Evolutionary conservation across 2,329 filamentous ascomycete genomes (phyloP).

Genomic region (Hymenoscyphus infarciens): DNA sequence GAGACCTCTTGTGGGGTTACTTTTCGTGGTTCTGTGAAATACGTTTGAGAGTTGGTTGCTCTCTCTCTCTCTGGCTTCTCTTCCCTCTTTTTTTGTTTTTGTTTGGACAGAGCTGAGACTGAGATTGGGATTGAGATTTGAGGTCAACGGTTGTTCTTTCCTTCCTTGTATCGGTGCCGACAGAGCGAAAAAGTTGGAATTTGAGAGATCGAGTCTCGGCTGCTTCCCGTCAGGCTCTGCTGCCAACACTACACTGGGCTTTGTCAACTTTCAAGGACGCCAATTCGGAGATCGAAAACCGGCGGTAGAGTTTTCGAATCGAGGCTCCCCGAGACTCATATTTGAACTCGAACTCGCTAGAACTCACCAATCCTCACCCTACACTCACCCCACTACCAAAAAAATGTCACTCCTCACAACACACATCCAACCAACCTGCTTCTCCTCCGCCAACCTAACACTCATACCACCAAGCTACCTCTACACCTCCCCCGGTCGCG

Average conservation of each 20-base stretch:
- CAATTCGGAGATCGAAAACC: too few species aligned
- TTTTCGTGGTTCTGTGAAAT: too few species aligned
- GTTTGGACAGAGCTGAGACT: background rate
- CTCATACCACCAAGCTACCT: constrained; percentile 1
- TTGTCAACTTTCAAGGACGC: too few species aligned
- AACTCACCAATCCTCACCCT: background rate
- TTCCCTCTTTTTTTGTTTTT: background rate
- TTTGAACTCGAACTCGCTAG: too few species aligned
- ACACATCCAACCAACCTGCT: background rate
- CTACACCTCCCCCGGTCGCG: background rate
- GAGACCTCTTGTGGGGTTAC: background rate
- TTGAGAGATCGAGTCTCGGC: background rate
- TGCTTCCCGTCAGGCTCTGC: too few species aligned
- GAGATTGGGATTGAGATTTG: background rate
- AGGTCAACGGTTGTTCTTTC: background rate
- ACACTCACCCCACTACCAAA: background rate
- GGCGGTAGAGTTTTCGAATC: too few species aligned
- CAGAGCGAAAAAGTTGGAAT: background rate
- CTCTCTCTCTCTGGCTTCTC: too few species aligned
- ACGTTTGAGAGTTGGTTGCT: too few species aligned
- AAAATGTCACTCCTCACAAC: background rate
- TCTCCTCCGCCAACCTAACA: background rate
- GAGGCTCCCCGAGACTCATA: too few species aligned
- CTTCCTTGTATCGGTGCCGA: background rate
- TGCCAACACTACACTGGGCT: too few species aligned